A percentile compares a stretch with the other conserved stretches of the same genome.
These are phyloP conservation scores for Aurifilum marmelostoma DNA, from an alignment of 2,329 filamentous ascomycete species.

Conservation along the genomic window DNA sequence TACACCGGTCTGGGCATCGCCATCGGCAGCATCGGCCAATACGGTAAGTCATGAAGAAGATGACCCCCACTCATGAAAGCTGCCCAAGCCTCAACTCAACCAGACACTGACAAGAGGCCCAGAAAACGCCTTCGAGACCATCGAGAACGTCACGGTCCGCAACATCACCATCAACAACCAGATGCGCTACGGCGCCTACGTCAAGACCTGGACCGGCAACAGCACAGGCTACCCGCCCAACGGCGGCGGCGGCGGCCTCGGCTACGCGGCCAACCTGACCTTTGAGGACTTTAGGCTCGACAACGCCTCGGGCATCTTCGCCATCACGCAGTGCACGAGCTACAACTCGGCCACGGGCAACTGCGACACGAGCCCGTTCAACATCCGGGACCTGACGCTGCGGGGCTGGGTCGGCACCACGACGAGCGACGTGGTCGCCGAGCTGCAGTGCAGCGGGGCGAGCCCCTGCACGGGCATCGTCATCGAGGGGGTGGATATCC, in stretches of 20 bases:
- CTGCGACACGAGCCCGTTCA: constrained; percentile 33
- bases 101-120: not conserved
- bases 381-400: constrained; percentile 30
- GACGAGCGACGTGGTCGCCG: constrained; percentile 24
- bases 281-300: constrained; percentile 32
- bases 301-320: constrained; percentile 29
- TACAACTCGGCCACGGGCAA: constrained; percentile 29
- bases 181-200: constrained; percentile 30
- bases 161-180: constrained; percentile 43
- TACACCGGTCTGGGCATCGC: constrained; percentile 43
- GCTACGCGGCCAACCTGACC: constrained; percentile 33
- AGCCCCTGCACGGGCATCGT: constrained; percentile 27
- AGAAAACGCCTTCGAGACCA: constrained; percentile 25
- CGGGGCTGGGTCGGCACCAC: constrained; percentile 29
- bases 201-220: constrained; percentile 29
- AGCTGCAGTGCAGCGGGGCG: constrained; percentile 29
- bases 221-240: constrained; percentile 25
- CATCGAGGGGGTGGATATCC: constrained; percentile 16
- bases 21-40: constrained; percentile 45
- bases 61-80: no score
- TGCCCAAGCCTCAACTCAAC: no score
- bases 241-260: constrained; percentile 29
- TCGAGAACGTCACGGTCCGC: constrained; percentile 35
- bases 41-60: constrained; percentile 32
- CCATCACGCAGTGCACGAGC: constrained; percentile 33